Base-by-base conservation (phyloP, 805 yeast genomes). In the Lipomyces spencermartinsiae region DNA sequence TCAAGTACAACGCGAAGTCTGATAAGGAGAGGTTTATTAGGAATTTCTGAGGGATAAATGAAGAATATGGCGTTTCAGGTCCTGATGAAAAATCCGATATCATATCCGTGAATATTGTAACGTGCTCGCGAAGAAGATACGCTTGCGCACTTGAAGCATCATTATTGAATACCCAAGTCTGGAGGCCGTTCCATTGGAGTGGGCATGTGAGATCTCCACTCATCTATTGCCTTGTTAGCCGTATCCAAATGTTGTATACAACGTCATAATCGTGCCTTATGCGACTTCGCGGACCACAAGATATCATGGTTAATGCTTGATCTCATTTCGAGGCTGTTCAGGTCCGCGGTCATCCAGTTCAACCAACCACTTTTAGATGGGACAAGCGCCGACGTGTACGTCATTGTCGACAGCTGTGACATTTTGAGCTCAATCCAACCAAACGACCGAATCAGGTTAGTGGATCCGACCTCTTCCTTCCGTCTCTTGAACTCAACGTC, bases 271-370 rank as follows among this genome's bases (percentile, higher is more conserved):
- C 61, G 7, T 60, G 63, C 68, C 46, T 59, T 14, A 31, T 68
- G 58, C 9, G 79, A 78, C 29, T 85, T 84, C 0, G 96, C 90
- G 12, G 83, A 81, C 71, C 91, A 85, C 22, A 93, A 77, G 10
- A 92, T 80, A 72, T 92, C 97, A 76, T 95, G 99, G 73, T 94
- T 95, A 1, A 95, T 93, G 66, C 97, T 90, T 0, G 98, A 83
- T 58, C 93, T 80, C 1, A 92, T 77, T 73, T 90, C 96, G 0
- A 90, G 87, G 19, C 81, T 79, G 0, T 77, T 76, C 37, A 94
- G 77, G 22, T 80, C 80, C 0, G 86, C 76, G 1, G 78, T 76
- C 1, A 89, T 70, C 1, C 73, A 76, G 71, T 87, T 88, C 22
- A 81, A 80, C 82, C 84, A 89, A 0, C 97, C 90, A 1, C 80